These are phyloP conservation scores for Cryptococcus hybrid DNA, from an alignment of 1,284 basidiomycete genomes.

Conservation along the genomic window DNA sequence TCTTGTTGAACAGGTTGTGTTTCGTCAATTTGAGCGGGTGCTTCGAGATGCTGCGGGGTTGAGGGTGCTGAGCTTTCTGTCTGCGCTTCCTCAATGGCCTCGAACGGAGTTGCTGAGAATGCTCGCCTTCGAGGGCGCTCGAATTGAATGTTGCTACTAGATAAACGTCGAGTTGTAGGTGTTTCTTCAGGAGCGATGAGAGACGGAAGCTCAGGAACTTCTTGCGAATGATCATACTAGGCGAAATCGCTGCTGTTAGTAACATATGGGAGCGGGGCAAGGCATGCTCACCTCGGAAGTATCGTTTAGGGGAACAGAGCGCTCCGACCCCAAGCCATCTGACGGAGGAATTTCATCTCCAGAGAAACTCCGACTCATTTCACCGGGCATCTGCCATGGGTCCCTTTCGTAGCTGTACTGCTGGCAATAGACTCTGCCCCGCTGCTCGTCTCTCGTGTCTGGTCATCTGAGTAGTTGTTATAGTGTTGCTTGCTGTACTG, in stretches of 20 bases:
- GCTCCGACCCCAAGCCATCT: slow-evolving; percentile 13
- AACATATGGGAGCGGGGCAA: neutral
- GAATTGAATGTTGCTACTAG: slow-evolving; percentile 20
- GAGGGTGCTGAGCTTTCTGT: neutral
- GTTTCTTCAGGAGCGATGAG: slow-evolving; percentile 13
- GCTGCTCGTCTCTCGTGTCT: slow-evolving; percentile 19
- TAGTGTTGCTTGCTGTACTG: slow-evolving; percentile 3
- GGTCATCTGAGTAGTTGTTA: slow-evolving; percentile 2
- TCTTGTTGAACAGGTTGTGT: slow-evolving; percentile 10
- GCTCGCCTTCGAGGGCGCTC: slow-evolving; percentile 20
- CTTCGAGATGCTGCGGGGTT: neutral
- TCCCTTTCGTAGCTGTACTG: slow-evolving; percentile 19
- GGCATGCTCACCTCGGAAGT: slow-evolving; percentile 15
- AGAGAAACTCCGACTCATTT: slow-evolving; percentile 36
- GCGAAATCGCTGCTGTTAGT: neutral
- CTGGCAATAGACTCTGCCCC: slow-evolving; percentile 18
- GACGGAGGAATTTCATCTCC: slow-evolving; percentile 23
- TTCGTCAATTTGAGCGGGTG: neutral
- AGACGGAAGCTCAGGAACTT: slow-evolving; percentile 12
- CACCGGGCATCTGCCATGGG: slow-evolving; percentile 34
- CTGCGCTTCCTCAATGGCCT: slow-evolving; percentile 2
- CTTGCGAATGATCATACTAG: slow-evolving; percentile 6
- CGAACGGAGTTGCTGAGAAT: slow-evolving; percentile 6
- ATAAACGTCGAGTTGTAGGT: slow-evolving; percentile 24
- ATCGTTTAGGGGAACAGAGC: slow-evolving; percentile 21